Percentiles rank a stretch among this genome's conserved stretches.
These are phyloP conservation scores for Ceratocystis colombiana DNA, from an alignment of 2,329 filamentous ascomycete species.

Conservation along the genomic window DNA sequence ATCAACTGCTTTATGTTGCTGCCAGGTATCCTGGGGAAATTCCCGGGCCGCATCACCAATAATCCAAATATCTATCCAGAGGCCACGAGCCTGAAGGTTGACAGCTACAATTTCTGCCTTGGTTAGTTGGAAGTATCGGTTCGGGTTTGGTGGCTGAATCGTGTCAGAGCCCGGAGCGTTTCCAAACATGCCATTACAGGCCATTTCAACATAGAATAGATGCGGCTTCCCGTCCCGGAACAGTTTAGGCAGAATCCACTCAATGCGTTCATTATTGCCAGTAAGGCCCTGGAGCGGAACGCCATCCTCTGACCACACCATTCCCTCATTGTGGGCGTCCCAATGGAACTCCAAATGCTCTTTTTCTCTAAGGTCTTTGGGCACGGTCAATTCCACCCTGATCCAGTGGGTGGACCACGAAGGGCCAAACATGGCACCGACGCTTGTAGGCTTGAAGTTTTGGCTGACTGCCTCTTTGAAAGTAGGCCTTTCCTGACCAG, in stretches of 20 bases:
- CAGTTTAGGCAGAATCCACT: constrained; percentile 78
- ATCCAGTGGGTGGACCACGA: constrained; percentile 99
- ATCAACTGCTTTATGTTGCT: constrained; percentile 76
- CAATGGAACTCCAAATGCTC: constrained; percentile 89
- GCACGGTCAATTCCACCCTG: constrained; percentile 68
- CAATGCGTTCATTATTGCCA: constrained; percentile 73
- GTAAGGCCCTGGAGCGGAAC: constrained; percentile 84
- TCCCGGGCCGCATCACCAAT: constrained; percentile 86
- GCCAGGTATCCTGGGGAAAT: constrained; percentile 78
- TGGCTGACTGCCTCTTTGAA: constrained; percentile 53
- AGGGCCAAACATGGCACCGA: constrained; percentile 76
- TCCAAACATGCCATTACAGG: constrained; percentile 97
- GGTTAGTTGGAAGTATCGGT: constrained; percentile 65
- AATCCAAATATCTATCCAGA: constrained; percentile 93
- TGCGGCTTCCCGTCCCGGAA: constrained; percentile 82
- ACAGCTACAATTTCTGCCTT: constrained; percentile 82
- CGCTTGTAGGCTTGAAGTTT: constrained; percentile 57
- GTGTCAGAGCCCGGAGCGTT: constrained; percentile 74
- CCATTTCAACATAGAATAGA: constrained; percentile 93
- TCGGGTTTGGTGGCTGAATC: constrained; percentile 80
- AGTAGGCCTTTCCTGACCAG: constrained; percentile 64
- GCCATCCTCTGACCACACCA: constrained; percentile 88
- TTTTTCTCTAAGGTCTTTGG: constrained; percentile 59
- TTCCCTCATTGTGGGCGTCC: constrained; percentile 89
- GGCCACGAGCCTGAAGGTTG: constrained; percentile 70